These are phyloP conservation scores for Globisporangium cystogenes DNA, from an alignment of 352 stramenopile genomes.

Conservation along the genomic window DNA sequence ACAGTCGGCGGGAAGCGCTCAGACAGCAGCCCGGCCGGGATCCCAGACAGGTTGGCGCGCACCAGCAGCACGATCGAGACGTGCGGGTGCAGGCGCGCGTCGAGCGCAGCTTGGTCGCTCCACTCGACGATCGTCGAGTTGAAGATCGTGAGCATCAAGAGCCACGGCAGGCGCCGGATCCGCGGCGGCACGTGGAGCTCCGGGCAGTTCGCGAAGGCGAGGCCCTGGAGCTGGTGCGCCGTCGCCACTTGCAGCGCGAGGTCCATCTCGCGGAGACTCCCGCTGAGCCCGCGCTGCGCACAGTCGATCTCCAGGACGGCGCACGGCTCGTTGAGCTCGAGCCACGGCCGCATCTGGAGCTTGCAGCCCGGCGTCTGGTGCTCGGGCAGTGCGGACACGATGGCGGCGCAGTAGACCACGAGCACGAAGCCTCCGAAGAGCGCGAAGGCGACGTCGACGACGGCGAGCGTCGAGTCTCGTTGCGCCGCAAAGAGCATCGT, in stretches of 20 bases:
- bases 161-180: slow-evolving; percentile 1
- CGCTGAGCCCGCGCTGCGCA: neutral
- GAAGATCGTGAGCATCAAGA: slow-evolving; percentile 13
- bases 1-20: slow-evolving; percentile 16
- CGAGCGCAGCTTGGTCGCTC: neutral
- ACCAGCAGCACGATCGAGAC: slow-evolving; percentile 3
- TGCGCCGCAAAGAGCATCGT: neutral
- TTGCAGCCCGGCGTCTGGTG: neutral
- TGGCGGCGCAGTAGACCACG: slow-evolving; percentile 1
- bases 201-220: slow-evolving; percentile 4
- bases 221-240: neutral
- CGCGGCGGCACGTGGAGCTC: neutral
- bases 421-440: neutral
- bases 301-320: slow-evolving; percentile 5
- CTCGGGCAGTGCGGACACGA: neutral
- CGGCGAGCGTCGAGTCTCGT: neutral
- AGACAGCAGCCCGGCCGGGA: slow-evolving; percentile 12
- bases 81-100: neutral
- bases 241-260: neutral
- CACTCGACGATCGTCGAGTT: slow-evolving; percentile 12
- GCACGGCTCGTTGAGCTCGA: slow-evolving; percentile 1
- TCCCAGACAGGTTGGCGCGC: neutral
- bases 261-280: slow-evolving; percentile 1
- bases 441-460: slow-evolving; percentile 1
- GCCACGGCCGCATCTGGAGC: slow-evolving; percentile 6